Percentiles rank a stretch among this genome's conserved stretches.
These are phyloP conservation scores for Syzygium grande DNA, from an alignment of 345 rosid genomes.

Conservation along the genomic window DNA sequence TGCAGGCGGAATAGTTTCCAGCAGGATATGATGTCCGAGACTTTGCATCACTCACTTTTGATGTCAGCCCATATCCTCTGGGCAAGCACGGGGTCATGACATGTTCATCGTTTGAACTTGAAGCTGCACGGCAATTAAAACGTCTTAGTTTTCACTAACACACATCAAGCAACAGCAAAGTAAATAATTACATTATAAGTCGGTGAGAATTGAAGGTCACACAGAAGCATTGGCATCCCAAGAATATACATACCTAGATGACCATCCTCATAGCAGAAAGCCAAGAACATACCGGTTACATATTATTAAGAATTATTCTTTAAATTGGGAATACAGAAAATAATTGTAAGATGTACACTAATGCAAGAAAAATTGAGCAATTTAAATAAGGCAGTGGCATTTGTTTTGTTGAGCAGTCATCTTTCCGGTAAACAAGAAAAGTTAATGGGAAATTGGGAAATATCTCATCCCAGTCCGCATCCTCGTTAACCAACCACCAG, in stretches of 20 bases:
- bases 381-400: neutral
- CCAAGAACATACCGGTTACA: neutral
- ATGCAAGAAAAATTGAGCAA: neutral
- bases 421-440: neutral
- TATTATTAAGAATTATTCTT: neutral
- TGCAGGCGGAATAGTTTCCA: conserved; percentile 41
- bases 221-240: neutral
- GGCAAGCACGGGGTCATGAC: conserved; percentile 29
- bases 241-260: neutral
- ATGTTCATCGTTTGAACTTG: conserved; percentile 1
- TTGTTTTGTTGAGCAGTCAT: neutral
- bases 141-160: neutral
- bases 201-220: neutral
- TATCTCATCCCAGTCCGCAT: neutral
- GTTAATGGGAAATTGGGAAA: neutral
- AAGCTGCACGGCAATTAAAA: conserved; percentile 11
- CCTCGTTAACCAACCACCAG: neutral
- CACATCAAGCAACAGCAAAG: neutral
- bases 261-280: neutral
- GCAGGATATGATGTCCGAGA: conserved; percentile 11
- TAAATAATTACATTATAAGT: neutral
- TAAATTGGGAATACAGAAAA: neutral
- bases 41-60: conserved; percentile 5
- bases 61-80: conserved; percentile 19
- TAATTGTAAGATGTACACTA: neutral